Evolutionary conservation across 129 eudicot species (phyloP).

Genomic region (Helianthus tuberosus): DNA sequence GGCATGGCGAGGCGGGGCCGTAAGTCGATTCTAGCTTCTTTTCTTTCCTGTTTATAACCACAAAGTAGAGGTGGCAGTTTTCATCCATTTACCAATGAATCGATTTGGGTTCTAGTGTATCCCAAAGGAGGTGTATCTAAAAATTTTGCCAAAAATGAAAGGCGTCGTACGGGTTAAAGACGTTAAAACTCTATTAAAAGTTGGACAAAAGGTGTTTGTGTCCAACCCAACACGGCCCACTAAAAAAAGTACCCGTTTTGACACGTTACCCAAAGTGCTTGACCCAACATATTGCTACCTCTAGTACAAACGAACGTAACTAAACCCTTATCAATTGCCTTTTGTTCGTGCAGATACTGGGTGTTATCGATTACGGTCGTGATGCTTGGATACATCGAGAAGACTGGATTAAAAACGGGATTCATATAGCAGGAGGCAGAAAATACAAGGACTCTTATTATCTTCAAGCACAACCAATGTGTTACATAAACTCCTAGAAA

Average conservation of each 20-base stretch:
- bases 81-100: no score
- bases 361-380: conserved; percentile 73
- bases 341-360: conserved; percentile 60
- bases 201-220: neutral
- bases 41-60: no score
- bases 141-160: no score
- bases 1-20: conserved; percentile 97
- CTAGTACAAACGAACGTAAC: neutral
- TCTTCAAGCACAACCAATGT: conserved; percentile 88
- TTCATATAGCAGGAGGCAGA: conserved; percentile 73
- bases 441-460: conserved; percentile 90
- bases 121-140: no score
- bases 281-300: neutral
- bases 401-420: conserved; percentile 86
- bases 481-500: conserved; percentile 68
- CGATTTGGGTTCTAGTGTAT: no score
- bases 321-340: neutral
- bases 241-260: neutral
- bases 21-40: no score
- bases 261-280: neutral
- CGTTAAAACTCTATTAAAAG: no score
- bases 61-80: no score
- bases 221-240: neutral
- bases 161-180: no score
- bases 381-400: conserved; percentile 98